Conservation (phyloP, 768 basidiomycete genomes). For the Omphalotus guepiniiformis region DNA sequence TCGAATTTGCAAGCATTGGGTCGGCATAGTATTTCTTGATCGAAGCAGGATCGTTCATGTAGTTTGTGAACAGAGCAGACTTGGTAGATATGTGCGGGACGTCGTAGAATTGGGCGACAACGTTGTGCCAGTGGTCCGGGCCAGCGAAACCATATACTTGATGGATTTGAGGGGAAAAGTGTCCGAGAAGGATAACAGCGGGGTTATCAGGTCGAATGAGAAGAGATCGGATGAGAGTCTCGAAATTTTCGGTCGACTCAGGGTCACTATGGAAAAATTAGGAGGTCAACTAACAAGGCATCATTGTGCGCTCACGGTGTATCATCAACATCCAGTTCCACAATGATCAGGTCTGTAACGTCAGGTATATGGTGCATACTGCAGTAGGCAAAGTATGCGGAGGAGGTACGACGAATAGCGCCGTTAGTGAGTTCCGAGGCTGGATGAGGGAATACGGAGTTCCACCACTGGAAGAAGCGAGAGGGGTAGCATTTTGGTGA, state of each 20-base stretch:
- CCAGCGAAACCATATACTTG: slow-evolving; percentile 78
- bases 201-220: slow-evolving; percentile 88
- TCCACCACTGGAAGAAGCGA: slow-evolving; percentile 98
- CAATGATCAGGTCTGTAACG: slow-evolving; percentile 86
- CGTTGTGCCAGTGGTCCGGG: slow-evolving; percentile 83
- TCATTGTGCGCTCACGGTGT: slow-evolving; percentile 54
- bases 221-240: slow-evolving; percentile 87
- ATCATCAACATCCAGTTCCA: slow-evolving; percentile 94
- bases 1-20: slow-evolving; percentile 71
- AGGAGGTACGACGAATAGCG: slow-evolving; percentile 87
- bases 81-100: slow-evolving; percentile 90
- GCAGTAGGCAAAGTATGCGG: slow-evolving; percentile 95
- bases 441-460: slow-evolving; percentile 94
- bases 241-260: slow-evolving; percentile 78
- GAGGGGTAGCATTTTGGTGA: slow-evolving; percentile 85
- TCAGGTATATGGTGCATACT: slow-evolving; percentile 92
- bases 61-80: slow-evolving; percentile 75
- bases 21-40: slow-evolving; percentile 74
- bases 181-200: slow-evolving; percentile 91
- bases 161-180: slow-evolving; percentile 87
- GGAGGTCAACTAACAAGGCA: slow-evolving; percentile 1
- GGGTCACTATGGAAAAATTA: slow-evolving; percentile 45
- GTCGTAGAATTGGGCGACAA: slow-evolving; percentile 97
- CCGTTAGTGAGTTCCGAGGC: slow-evolving; percentile 98
- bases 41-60: slow-evolving; percentile 68